A percentile compares a stretch with the other conserved stretches of the same genome.
Evolutionary conservation across 1,139 yeast genomes (phyloP).

Genomic region (Lodderomyces jiufengensis): DNA sequence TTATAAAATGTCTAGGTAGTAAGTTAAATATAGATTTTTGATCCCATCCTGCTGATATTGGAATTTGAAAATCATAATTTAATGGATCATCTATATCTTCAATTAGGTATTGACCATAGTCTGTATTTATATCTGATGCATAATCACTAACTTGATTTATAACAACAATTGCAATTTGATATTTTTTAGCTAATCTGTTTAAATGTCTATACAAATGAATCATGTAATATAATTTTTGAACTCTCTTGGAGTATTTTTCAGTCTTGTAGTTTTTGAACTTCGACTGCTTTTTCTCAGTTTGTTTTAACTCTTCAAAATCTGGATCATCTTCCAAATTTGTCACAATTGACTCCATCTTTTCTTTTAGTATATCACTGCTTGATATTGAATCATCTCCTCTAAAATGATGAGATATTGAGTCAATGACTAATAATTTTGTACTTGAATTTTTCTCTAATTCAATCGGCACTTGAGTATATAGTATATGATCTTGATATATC

Average conservation of each 20-base stretch:
- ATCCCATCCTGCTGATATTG: conserved; percentile 79
- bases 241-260: conserved; percentile 25
- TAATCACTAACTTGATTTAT: conserved; percentile 70
- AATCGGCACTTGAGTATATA: conserved; percentile 68
- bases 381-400: conserved; percentile 57
- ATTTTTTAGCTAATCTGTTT: conserved; percentile 44
- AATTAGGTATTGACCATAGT: conserved; percentile 13
- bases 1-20: conserved; percentile 3
- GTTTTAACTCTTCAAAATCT: conserved; percentile 19
- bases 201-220: conserved; percentile 47
- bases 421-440: conserved; percentile 61
- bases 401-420: conserved; percentile 83
- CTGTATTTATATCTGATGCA: conserved; percentile 14
- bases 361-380: conserved; percentile 25
- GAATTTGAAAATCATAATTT: conserved; percentile 64
- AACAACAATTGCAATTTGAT: conserved; percentile 60
- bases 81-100: conserved; percentile 28
- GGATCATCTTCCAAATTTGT: conserved; percentile 15
- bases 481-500: conserved; percentile 70
- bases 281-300: conserved; percentile 27
- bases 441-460: conserved; percentile 38
- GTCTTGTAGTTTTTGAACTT: conserved; percentile 25
- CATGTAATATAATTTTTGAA: conserved; percentile 41
- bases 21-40: conserved; percentile 8
- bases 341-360: conserved; percentile 23